Percentiles rank a stretch among this genome's conserved stretches.
phyloP scores from a whole-genome alignment of 1,284 basidiomycete species.

The Golubevia sp. region DNA sequence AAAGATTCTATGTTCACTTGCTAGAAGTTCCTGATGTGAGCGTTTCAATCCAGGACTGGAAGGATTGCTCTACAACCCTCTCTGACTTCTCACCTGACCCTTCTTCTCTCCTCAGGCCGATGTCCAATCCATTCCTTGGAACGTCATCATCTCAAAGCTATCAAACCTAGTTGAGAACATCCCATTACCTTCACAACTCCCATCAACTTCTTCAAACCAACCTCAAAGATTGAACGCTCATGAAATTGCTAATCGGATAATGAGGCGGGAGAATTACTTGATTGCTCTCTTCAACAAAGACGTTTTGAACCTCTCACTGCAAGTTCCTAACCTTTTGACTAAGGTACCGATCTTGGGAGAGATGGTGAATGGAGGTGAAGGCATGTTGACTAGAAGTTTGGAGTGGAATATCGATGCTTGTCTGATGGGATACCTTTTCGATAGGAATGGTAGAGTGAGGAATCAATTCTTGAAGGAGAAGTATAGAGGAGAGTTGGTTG shows the following conservation, averaged over 20 bases:
- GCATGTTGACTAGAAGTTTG: conserved; percentile 81
- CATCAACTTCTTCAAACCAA: conserved; percentile 64
- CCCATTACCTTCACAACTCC: conserved; percentile 78
- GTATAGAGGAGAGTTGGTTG: conserved; percentile 76
- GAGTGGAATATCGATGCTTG: conserved; percentile 97
- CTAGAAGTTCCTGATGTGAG: conserved; percentile 68
- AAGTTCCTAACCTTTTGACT: conserved; percentile 68
- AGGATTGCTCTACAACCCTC: conserved; percentile 1
- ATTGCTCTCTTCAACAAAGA: conserved; percentile 98
- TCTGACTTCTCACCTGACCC: background rate
- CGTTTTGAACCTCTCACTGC: conserved; percentile 80
- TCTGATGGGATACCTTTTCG: conserved; percentile 91
- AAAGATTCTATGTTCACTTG: conserved; percentile 76
- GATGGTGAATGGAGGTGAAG: conserved; percentile 59
- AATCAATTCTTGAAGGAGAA: conserved; percentile 86
- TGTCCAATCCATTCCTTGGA: conserved; percentile 96
- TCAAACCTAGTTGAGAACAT: conserved; percentile 67
- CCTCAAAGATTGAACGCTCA: conserved; percentile 73
- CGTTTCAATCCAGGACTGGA: background rate
- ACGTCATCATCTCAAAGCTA: conserved; percentile 87
- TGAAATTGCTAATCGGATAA: conserved; percentile 92
- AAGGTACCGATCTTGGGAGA: conserved; percentile 17
- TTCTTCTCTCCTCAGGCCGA: conserved; percentile 74
- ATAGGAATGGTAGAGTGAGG: conserved; percentile 80
- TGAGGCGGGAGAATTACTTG: conserved; percentile 97